Base-by-base conservation (phyloP, 2,329 filamentous ascomycete species). In the Cytospora leucostoma region DNA sequence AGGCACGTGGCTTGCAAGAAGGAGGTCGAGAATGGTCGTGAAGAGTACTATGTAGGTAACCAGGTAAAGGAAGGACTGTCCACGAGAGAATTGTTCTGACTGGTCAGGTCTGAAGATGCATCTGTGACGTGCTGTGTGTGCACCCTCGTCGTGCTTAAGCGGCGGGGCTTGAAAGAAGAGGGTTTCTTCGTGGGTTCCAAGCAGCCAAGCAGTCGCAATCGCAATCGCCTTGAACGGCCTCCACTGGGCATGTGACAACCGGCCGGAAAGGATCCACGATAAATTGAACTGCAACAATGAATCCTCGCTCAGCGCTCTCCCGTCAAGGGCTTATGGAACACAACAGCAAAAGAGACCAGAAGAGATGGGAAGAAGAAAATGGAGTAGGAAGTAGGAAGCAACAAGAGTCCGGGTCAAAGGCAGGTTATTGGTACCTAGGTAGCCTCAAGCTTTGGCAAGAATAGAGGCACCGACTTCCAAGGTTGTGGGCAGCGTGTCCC, bases 31-130 rank as follows among this genome's bases (percentile, higher is more conserved):
- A 34, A n/a, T 49, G 19, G 21, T 34, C 13, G 27, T 21, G 37
- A 17, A 49, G 47, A 51, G 27, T 27, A 27, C 27, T 27, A 27
- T 27, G 27, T 27, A 27, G 27, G 44, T 19, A 47, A 47, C n/a
- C 7, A 17, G n/a, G 8, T 19, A 21, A 27, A 27, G 44, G 27
- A 27, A 47, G 44, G 8, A 21, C n/a, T 21, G 44, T 47, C 21
- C 10, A 21, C 44, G 5, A 10, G n/a, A 19, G 15, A 21, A 10
- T 19, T 47, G 10, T 47, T 47, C 21, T 21, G 44, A 47, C 44
- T 54, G 51, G 38, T 59, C 64, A 63, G 56, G 50, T 33, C 60
- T 55, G 47, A 19, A 61, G 19, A 63, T 60, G 56, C 64, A 65
- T 65, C 61, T 65, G 61, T 49, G 56, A 60, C 55, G 15, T 53